These are phyloP conservation scores for Exsudoporus frostii DNA, from an alignment of 768 basidiomycete genomes.

Conservation along the genomic window DNA sequence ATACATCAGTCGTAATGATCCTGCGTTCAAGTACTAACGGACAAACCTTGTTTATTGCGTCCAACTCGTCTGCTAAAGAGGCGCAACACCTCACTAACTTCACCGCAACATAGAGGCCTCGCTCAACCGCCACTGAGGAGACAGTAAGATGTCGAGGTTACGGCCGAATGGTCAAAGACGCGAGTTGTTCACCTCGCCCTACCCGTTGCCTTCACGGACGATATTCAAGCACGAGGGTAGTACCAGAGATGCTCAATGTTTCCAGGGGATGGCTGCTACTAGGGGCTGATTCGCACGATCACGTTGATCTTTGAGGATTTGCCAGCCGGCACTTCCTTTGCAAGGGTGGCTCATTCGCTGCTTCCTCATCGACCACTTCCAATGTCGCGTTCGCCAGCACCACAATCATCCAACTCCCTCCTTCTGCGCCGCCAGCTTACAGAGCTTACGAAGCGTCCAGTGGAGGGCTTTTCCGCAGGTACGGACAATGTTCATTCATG, in stretches of 20 bases:
- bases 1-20: neutral
- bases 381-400: conserved; percentile 30
- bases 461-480: conserved; percentile 97
- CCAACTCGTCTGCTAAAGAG: conserved; percentile 3
- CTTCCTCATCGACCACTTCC: conserved; percentile 3
- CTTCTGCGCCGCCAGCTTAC: conserved; percentile 74
- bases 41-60: neutral
- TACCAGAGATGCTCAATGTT: too few relatives aligned
- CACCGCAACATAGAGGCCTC: conserved; percentile 5
- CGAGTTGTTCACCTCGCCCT: too few relatives aligned
- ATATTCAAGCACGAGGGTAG: too few relatives aligned
- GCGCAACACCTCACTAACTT: neutral
- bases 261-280: too few relatives aligned
- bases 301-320: conserved; percentile 6
- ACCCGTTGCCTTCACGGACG: too few relatives aligned
- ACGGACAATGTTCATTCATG: conserved; percentile 25
- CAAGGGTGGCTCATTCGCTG: neutral
- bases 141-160: too few relatives aligned
- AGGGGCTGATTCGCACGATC: conserved; percentile 17
- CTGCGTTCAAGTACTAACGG: neutral
- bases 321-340: neutral
- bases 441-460: conserved; percentile 89
- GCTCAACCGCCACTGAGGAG: too few relatives aligned
- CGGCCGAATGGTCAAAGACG: too few relatives aligned
- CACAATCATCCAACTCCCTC: conserved; percentile 40